Percentiles rank a stretch among this genome's conserved stretches.
Conservation (phyloP, 805 yeast genomes). For the Clavispora phyllophila region DNA sequence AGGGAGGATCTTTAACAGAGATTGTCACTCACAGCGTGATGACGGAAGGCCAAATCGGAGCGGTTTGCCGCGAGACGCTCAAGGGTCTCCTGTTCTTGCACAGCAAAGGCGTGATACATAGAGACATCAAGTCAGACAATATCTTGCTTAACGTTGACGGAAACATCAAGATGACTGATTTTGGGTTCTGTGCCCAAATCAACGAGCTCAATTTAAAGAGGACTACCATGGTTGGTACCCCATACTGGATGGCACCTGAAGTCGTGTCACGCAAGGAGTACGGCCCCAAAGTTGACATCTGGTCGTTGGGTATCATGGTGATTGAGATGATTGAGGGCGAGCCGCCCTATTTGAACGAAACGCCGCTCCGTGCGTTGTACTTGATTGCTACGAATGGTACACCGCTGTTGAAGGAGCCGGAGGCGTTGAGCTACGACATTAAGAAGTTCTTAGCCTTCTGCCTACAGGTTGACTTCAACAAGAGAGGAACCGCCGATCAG, state of each 20-base stretch:
- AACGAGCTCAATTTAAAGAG: constrained; percentile 79
- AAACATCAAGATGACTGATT: constrained; percentile 89
- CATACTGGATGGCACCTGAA: constrained; percentile 99
- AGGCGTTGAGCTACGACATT: constrained; percentile 60
- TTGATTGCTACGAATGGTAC: constrained; percentile 96
- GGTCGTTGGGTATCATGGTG: constrained; percentile 98
- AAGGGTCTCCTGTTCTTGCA: constrained; percentile 85
- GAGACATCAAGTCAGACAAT: constrained; percentile 95
- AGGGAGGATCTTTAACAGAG: constrained; percentile 95
- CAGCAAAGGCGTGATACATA: constrained; percentile 86
- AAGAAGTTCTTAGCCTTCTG: constrained; percentile 71
- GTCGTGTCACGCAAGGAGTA: constrained; percentile 92
- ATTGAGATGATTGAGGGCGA: constrained; percentile 99
- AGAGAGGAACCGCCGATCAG: constrained; percentile 73
- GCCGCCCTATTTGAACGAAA: constrained; percentile 95
- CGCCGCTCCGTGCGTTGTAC: constrained; percentile 89
- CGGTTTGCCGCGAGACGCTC: constrained; percentile 88
- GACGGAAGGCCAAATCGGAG: constrained; percentile 93
- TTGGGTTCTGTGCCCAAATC: constrained; percentile 91
- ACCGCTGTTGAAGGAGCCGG: constrained; percentile 88
- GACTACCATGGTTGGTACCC: constrained; percentile 98
- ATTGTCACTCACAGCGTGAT: constrained; percentile 85
- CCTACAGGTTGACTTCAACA: constrained; percentile 76
- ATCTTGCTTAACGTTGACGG: constrained; percentile 79
- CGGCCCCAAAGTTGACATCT: constrained; percentile 94